phyloP scores from a whole-genome alignment of 371 early-diverging fungal genomes.

The Batkoa obscura region DNA sequence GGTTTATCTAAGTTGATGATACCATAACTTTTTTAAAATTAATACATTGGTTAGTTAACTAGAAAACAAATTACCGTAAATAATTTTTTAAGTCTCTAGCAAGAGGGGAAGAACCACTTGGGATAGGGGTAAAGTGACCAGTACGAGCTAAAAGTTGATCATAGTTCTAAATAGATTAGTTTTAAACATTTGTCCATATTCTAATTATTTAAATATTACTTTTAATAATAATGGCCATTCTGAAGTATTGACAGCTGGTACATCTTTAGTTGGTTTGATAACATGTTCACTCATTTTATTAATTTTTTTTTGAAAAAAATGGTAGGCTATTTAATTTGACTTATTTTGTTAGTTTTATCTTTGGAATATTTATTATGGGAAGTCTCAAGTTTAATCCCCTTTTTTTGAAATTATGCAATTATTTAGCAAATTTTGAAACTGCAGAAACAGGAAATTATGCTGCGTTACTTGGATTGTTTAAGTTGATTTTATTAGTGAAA shows the following conservation, averaged over 20 bases:
- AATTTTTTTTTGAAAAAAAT: background rate
- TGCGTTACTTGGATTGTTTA: too few species aligned
- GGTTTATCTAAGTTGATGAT: conserved; percentile 97
- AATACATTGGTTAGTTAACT: background rate
- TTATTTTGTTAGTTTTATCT: too few species aligned
- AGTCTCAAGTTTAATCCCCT: too few species aligned
- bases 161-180: conserved; percentile 44
- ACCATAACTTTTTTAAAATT: conserved; percentile 49
- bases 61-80: conserved; percentile 27
- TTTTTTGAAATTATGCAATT: too few species aligned
- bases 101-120: conserved; percentile 87
- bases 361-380: too few species aligned
- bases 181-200: background rate
- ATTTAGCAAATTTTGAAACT: too few species aligned
- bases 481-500: too few species aligned
- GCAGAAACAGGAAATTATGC: too few species aligned
- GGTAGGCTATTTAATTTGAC: too few species aligned
- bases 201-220: conserved; percentile 19
- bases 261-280: conserved; percentile 54
- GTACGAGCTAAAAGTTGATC: conserved; percentile 97
- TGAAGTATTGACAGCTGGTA: conserved; percentile 76
- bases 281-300: conserved; percentile 5
- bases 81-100: conserved; percentile 87
- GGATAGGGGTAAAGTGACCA: conserved; percentile 95
- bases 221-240: conserved; percentile 93